These are phyloP conservation scores for Cryphonectria carpinicola DNA, from an alignment of 2,329 filamentous ascomycete species.

Conservation along the genomic window DNA sequence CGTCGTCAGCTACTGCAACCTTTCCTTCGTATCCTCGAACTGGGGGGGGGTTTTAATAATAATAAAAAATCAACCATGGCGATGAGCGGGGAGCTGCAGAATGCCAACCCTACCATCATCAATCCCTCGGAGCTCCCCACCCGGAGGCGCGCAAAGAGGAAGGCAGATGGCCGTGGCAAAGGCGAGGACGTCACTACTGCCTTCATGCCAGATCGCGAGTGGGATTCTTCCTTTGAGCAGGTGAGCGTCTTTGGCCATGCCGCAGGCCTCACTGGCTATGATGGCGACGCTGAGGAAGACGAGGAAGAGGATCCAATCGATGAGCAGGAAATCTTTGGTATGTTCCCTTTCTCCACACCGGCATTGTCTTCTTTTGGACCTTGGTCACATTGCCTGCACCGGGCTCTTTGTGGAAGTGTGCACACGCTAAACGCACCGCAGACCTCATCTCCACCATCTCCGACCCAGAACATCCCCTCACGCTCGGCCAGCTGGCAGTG, in stretches of 20 bases:
- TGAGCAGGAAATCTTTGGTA: conserved; percentile 95
- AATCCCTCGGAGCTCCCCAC: conserved; percentile 87
- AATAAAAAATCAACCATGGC: conserved; percentile 35
- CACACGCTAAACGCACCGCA: conserved; percentile 48
- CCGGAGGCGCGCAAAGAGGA: conserved; percentile 58
- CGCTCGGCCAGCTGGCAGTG: conserved; percentile 88
- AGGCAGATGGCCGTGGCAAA: conserved; percentile 51
- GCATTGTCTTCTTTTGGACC: neutral
- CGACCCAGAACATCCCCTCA: conserved; percentile 94
- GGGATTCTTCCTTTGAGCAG: conserved; percentile 31
- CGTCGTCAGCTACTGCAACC: neutral
- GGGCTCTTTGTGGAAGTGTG: conserved; percentile 25
- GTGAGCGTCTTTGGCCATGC: conserved; percentile 39
- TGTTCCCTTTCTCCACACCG: neutral
- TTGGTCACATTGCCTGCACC: too few relatives aligned
- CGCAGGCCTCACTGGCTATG: conserved; percentile 34
- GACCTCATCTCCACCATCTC: conserved; percentile 94
- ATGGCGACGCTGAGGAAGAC: conserved; percentile 58
- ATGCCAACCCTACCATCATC: conserved; percentile 92
- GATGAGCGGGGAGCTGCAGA: conserved; percentile 53
- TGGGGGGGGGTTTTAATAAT: neutral
- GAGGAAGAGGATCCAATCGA: conserved; percentile 84
- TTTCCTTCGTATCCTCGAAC: neutral
- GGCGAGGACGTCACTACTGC: conserved; percentile 53
- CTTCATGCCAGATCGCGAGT: conserved; percentile 43